Percentiles rank a stretch among this genome's conserved stretches.
Evolutionary conservation across 441 rosid genomes (phyloP).

Genomic region (Pelargonium citronellum): DNA sequence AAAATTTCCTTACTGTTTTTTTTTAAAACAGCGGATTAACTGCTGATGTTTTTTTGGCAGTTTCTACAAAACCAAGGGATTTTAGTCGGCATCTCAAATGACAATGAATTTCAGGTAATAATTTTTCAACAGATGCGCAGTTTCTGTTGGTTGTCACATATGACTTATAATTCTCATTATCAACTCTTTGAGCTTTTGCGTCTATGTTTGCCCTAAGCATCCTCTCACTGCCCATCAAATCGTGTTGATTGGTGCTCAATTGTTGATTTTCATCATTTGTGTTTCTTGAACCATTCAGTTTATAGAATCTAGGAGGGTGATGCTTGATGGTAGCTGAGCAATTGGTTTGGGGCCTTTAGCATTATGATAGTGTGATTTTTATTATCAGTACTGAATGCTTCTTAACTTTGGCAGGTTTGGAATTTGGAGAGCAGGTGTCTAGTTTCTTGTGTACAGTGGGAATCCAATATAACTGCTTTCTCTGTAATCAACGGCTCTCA

Average conservation of each 20-base stretch:
- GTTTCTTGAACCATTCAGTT: background rate
- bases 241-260: background rate
- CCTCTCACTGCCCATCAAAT: background rate
- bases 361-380: background rate
- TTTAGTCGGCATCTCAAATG: slow-evolving; percentile 48
- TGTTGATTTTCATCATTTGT: background rate
- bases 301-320: background rate
- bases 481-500: slow-evolving; percentile 48
- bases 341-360: background rate
- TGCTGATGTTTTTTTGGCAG: slow-evolving; percentile 24
- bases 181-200: background rate
- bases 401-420: slow-evolving; percentile 47
- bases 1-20: background rate
- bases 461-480: slow-evolving; percentile 63
- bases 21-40: slow-evolving; percentile 2
- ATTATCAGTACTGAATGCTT: background rate
- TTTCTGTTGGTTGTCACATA: slow-evolving; percentile 8
- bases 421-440: slow-evolving; percentile 45
- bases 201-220: background rate
- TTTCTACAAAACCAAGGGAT: slow-evolving; percentile 63
- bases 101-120: slow-evolving; percentile 56
- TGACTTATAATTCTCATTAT: slow-evolving; percentile 5
- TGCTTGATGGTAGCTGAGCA: background rate
- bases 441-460: slow-evolving; percentile 46
- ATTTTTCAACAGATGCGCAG: slow-evolving; percentile 10